Base-by-base conservation (phyloP, 148 eudicot genomes). In the Chenopodium suecicum region DNA sequence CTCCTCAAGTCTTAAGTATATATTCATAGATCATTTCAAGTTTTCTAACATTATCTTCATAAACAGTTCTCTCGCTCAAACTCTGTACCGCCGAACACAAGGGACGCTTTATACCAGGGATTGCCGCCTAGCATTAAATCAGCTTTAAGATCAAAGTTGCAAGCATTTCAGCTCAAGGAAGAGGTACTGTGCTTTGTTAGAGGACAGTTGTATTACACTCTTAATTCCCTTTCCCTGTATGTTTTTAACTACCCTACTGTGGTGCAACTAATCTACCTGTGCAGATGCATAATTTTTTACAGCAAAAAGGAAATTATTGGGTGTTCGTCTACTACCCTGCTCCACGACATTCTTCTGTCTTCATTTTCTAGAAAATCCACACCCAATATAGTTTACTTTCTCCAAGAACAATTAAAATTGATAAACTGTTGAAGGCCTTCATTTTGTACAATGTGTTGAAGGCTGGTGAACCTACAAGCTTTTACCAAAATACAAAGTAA, bases 101-200 rank as follows among this genome's bases (percentile, higher is more conserved):
- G 97, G 87, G 98, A 96, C 85, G 84, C 97, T 80, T 80, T 96
- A 81, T 96, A 96, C 83, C 99, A 96, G 81, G 99, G 99, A 84
- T 81, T 96, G 58, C 99, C 99, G 67, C 99, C 99, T 31, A 81
- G 79, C 76, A 81, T 96, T 64, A 96, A 96, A 88, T 84, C 89
- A 23, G 92, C 98, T 77, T 87, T 96, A 74, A 91, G 99, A 79
- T 81, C 93, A 63, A 96, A 88, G 86, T 78, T 94, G 76, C 97
- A 83, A 66, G 85, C 92, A 41, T 92, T 90, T 89, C 90, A 92
- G 65, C 83, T 86, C 3, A 91, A 89, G 74, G 97, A 92, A 84
- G 97, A 96, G 99, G 99, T 94, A 85, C 44, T 66, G 46, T 48
- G 12, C 23, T 56, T 76, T 76, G 23, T 62, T 23, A 3, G 63